phyloP scores from a whole-genome alignment of 176 grass and related monocot species.

The Oropetium thomaeum region DNA sequence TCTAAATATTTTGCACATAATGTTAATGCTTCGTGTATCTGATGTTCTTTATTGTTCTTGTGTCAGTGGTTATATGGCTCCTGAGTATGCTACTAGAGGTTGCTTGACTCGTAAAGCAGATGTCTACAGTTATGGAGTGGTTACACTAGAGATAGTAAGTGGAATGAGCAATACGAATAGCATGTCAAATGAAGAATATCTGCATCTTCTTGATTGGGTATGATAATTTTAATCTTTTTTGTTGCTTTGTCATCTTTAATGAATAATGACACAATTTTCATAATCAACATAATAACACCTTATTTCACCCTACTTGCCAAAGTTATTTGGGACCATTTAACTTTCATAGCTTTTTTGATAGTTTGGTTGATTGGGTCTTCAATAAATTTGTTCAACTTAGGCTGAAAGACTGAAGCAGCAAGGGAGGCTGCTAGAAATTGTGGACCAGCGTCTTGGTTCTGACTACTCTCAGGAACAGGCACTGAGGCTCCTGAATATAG shows the following conservation, averaged over 20 bases:
- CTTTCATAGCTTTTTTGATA: not conserved
- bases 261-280: not conserved
- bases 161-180: slow-evolving; percentile 65
- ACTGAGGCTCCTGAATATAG: slow-evolving; percentile 53
- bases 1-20: not conserved
- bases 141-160: slow-evolving; percentile 73
- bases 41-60: slow-evolving; percentile 21
- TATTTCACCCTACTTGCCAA: not conserved
- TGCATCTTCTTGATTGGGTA: slow-evolving; percentile 95
- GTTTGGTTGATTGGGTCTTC: not conserved
- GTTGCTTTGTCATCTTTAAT: not conserved
- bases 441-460: slow-evolving; percentile 56
- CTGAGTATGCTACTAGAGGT: slow-evolving; percentile 90
- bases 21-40: not conserved
- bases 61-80: slow-evolving; percentile 90
- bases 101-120: slow-evolving; percentile 89
- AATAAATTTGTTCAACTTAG: slow-evolving; percentile 24
- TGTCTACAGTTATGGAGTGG: slow-evolving; percentile 80
- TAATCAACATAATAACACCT: not conserved
- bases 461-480: slow-evolving; percentile 60
- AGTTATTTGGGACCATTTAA: not conserved
- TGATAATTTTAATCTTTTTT: not conserved
- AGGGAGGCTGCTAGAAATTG: slow-evolving; percentile 69
- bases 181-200: slow-evolving; percentile 54
- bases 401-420: slow-evolving; percentile 60